Base-by-base conservation (phyloP, 345 rosid species). In the rapeseed (Brassica napus) region DNA sequence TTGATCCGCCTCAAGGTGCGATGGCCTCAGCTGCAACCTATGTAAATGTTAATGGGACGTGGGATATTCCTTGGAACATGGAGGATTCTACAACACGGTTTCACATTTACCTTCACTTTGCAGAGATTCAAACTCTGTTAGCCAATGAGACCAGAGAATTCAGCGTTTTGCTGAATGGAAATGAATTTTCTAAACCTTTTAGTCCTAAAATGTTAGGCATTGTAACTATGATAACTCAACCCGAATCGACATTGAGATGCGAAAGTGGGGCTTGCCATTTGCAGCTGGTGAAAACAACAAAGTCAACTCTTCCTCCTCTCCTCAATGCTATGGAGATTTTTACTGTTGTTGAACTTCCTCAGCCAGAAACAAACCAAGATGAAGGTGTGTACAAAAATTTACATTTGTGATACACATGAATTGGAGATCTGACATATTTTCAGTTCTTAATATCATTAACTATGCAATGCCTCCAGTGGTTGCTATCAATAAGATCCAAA, bases 401-500 rank as follows among this genome's bases (percentile, higher is more conserved):
- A 68, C 55, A 65, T 42, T 57, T 30, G 21, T 11, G 0, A 54
- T 65, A 68, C 6, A 37, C 30, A 26, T 76, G 44, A 68, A 28
- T 8, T 15, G 3, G 26, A 60, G 2, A 5, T 42, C 16, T 37
- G 9, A n/a, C 16, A n/a, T 39, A 3, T 62, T 35, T 6, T 7
- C 12, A 60, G 5, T 26, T 26, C 15, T 32, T 64, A 16, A 5
- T 21, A 26, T 60, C 15, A 60, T 35, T 1, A 32, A 57, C 15
- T 24, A 4, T 61, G 9, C 65, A 55, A 16, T 2, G 32, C 11
- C 6, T 0, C 26, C 63, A 91, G 92, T 81, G 68, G 77, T 79
- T 26, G 87, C 89, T 0, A 86, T 86, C 3, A 82, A 4, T 24
- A 82, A 61, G 6, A 81, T 86, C 31, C 86, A 86, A 34, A 57